Evolutionary conservation across 2,329 filamentous ascomycete genomes (phyloP).

Genomic region (Samsoniella hepiali): DNA sequence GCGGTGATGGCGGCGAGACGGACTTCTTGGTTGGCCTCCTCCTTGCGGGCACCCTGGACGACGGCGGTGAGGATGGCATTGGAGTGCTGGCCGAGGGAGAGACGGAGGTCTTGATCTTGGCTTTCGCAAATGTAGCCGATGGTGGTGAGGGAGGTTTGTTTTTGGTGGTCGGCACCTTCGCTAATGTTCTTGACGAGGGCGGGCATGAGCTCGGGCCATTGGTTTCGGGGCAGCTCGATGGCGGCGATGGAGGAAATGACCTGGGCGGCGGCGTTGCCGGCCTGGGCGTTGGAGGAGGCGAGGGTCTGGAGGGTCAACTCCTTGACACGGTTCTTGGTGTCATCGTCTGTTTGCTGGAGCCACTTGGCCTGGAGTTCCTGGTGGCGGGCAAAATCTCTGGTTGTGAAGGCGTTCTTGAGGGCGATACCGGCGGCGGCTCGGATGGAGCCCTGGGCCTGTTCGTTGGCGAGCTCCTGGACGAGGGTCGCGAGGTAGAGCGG

Average conservation of each 20-base stretch:
- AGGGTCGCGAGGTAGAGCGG: conserved; percentile 89
- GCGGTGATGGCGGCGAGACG: conserved; percentile 90
- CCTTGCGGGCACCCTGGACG: conserved; percentile 94
- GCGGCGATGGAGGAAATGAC: conserved; percentile 92
- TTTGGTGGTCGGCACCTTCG: conserved; percentile 79
- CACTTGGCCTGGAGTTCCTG: conserved; percentile 92
- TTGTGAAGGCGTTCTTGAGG: conserved; percentile 96
- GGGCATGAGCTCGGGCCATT: conserved; percentile 91
- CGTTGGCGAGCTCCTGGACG: conserved; percentile 91
- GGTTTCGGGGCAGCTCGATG: conserved; percentile 87
- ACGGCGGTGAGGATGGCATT: conserved; percentile 98
- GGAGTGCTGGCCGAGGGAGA: conserved; percentile 78
- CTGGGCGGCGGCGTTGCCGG: conserved; percentile 86
- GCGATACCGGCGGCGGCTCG: conserved; percentile 93
- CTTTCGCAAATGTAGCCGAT: conserved; percentile 99
- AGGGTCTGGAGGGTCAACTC: conserved; percentile 85
- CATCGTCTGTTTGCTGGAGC: conserved; percentile 75
- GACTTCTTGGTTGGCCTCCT: conserved; percentile 88
- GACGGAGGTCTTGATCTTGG: conserved; percentile 80
- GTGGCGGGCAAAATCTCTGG: conserved; percentile 82
- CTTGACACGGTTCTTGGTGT: conserved; percentile 86
- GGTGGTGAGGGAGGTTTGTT: conserved; percentile 91
- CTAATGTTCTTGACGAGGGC: conserved; percentile 90
- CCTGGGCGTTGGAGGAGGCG: conserved; percentile 72
- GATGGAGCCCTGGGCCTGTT: conserved; percentile 76